These are phyloP conservation scores for Ustilaginoidea virens DNA, from an alignment of 2,329 filamentous ascomycete species.

Conservation along the genomic window DNA sequence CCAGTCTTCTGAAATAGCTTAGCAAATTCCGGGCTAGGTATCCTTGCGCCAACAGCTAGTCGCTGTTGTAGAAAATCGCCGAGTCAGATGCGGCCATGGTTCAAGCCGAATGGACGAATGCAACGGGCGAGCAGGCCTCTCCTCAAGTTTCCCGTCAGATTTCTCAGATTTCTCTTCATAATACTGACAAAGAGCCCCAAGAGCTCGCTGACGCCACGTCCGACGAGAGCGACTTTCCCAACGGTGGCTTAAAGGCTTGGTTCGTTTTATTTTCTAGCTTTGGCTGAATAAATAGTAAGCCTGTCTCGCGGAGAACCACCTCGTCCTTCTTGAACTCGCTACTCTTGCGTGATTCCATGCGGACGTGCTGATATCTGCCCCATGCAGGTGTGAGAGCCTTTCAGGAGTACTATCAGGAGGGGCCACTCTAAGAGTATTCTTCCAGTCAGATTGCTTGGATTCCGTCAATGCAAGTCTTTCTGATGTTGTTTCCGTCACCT, in stretches of 20 bases:
- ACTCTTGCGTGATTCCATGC: neutral
- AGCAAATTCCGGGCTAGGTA: slow-evolving; percentile 2
- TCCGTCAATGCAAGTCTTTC: slow-evolving; percentile 31
- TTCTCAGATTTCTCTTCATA: neutral
- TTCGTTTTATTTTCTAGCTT: slow-evolving; percentile 19
- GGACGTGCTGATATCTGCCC: neutral
- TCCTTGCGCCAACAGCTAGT: slow-evolving; percentile 2
- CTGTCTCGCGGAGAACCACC: neutral
- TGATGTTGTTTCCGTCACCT: slow-evolving; percentile 1
- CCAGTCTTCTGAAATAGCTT: too few relatives aligned
- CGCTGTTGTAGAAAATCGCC: slow-evolving; percentile 3
- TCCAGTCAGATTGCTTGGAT: slow-evolving; percentile 47
- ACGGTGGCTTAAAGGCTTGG: slow-evolving; percentile 17
- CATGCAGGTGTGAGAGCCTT: slow-evolving; percentile 32
- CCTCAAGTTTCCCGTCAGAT: slow-evolving; percentile 2
- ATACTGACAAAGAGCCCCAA: neutral
- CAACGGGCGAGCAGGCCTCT: slow-evolving; percentile 3
- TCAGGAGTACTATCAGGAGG: slow-evolving; percentile 40
- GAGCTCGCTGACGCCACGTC: neutral
- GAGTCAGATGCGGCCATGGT: slow-evolving; percentile 5
- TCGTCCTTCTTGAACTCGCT: neutral
- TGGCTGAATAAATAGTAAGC: slow-evolving; percentile 13
- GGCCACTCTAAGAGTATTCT: slow-evolving; percentile 30
- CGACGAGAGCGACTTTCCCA: slow-evolving; percentile 6
- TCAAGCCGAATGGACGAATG: slow-evolving; percentile 4